Evolutionary conservation across 164 flowering plant species (phyloP).

Genomic region (Chimonanthus praecox): DNA sequence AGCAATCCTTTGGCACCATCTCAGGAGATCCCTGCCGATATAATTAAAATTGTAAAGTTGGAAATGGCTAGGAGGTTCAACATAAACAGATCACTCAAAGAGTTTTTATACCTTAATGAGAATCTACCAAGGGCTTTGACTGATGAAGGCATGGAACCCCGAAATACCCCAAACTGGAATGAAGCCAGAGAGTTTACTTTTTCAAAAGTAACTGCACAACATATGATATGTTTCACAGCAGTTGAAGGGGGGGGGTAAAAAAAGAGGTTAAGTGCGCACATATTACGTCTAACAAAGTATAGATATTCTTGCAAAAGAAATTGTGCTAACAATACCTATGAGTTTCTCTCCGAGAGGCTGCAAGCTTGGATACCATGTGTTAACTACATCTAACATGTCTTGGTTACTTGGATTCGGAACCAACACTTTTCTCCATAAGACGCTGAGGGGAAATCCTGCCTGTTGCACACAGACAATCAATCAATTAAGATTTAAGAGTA

Average conservation of each 20-base stretch:
- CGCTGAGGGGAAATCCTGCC: constrained; percentile 46
- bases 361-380: constrained; percentile 55
- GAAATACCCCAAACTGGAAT: constrained; percentile 29
- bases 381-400: constrained; percentile 57
- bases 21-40: constrained; percentile 73
- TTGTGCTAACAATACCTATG: constrained; percentile 35
- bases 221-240: background rate
- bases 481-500: background rate
- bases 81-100: background rate
- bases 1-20: constrained; percentile 84
- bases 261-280: no score
- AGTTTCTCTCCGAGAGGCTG: constrained; percentile 45
- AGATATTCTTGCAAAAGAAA: background rate
- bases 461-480: constrained; percentile 15
- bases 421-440: constrained; percentile 74
- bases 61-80: background rate
- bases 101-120: constrained; percentile 55
- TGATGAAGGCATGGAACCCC: constrained; percentile 20
- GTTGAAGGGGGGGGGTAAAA: no score
- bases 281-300: no score
- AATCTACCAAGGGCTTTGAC: constrained; percentile 37
- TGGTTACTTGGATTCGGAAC: constrained; percentile 42
- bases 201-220: constrained; percentile 57
- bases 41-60: background rate
- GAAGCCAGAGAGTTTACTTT: constrained; percentile 26